Evolutionary conservation across 2,329 filamentous ascomycete species (phyloP).

Genomic region (Aureobasidium zeae): DNA sequence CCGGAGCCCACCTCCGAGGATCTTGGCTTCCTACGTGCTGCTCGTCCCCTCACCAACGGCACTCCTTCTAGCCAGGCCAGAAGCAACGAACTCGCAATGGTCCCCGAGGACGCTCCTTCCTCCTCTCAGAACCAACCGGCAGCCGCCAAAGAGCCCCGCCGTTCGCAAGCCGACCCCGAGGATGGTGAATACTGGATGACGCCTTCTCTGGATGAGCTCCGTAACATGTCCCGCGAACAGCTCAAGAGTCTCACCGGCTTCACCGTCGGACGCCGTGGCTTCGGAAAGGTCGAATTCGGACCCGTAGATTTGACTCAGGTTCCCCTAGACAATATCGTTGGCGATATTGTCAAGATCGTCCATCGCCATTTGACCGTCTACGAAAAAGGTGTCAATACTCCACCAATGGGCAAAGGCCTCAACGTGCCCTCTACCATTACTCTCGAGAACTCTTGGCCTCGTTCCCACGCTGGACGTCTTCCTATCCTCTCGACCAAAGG

Average conservation of each 20-base stretch:
- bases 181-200: slow-evolving; percentile 81
- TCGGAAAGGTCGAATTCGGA: slow-evolving; percentile 75
- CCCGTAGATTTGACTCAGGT: slow-evolving; percentile 73
- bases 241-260: slow-evolving; percentile 66
- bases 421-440: slow-evolving; percentile 83
- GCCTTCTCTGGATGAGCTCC: slow-evolving; percentile 65
- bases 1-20: slow-evolving; percentile 50
- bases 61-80: slow-evolving; percentile 54
- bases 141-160: slow-evolving; percentile 13
- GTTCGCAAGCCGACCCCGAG: slow-evolving; percentile 33
- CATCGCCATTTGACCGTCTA: slow-evolving; percentile 84
- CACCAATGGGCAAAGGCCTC: slow-evolving; percentile 73
- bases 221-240: slow-evolving; percentile 69
- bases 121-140: slow-evolving; percentile 1
- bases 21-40: slow-evolving; percentile 50
- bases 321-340: slow-evolving; percentile 70
- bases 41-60: slow-evolving; percentile 24
- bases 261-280: slow-evolving; percentile 70
- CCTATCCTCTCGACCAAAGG: slow-evolving; percentile 50
- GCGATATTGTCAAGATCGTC: slow-evolving; percentile 64
- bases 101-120: slow-evolving; percentile 55
- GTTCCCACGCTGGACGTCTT: slow-evolving; percentile 52
- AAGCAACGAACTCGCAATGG: slow-evolving; percentile 67
- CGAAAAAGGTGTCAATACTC: slow-evolving; percentile 64
- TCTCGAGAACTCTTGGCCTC: slow-evolving; percentile 90